Evolutionary conservation across 164 flowering plant species (phyloP), one percentile per base, ranked within the genome.

Genomic region (Litsea cubeba): DNA sequence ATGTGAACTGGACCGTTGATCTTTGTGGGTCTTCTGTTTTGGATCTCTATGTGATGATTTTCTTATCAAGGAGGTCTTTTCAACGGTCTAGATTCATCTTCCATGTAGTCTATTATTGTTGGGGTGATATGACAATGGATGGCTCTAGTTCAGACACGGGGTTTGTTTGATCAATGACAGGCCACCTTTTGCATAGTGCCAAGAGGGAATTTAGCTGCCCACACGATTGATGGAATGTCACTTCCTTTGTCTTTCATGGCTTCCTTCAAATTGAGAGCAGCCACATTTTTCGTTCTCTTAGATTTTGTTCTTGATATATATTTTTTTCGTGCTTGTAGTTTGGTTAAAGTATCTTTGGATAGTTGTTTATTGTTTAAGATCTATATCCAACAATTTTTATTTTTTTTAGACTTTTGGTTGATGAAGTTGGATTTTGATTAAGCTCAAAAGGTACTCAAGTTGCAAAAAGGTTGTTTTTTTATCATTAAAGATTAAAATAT

Each of bases 101-200:
- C 2, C 2, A 28, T 28, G 65, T 62, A 20, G 4, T 62, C 12
- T 20, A 11, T 8, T 0, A 23, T 25, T 28, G 32, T 30, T 63
- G 28, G 24, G 26, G 24, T 63, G 12, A 1, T 10, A 20, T 17
- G 60, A 18, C 7, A 15, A 63, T 63, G 12, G 66, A 72, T 46
- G 75, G 70, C 75, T 51, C 75, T 73, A 65, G 24, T 49, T 63
- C 69, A 65, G 70, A 73, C 74, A 73, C 69, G 62, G 75, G 69
- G 75, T 73, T 62, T 65, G 69, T 65, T 73, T 66, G 18, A 65
- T 50, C 70, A 40, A 65, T 73, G 26, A 51, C 75, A 73, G 32
- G 46, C 75, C 49, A 65, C 70, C 75, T 73, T 73, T 73, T 73
- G 75, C 75, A 65, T 65, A 25, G 75, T 24, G 75, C 70, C 75